A percentile compares a stretch with the other conserved stretches of the same genome.
Evolutionary conservation across 805 yeast genomes (phyloP).

Genomic region (Pichia rugopelliculosa): DNA sequence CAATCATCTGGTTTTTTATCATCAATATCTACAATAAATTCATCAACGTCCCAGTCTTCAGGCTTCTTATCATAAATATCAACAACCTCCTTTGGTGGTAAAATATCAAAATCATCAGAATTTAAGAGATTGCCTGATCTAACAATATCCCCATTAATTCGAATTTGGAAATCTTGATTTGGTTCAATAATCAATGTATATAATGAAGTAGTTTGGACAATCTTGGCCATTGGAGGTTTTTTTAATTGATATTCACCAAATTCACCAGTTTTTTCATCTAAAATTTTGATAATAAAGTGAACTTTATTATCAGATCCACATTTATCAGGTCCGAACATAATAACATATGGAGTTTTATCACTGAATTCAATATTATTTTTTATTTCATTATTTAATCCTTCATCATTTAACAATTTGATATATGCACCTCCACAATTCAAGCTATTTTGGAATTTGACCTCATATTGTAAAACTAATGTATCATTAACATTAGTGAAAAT

Average conservation of each 20-base stretch:
- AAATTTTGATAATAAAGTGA: constrained; percentile 63
- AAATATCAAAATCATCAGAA: constrained; percentile 47
- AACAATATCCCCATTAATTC: constrained; percentile 72
- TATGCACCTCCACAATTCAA: constrained; percentile 87
- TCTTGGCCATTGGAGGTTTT: constrained; percentile 56
- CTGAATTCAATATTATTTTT: constrained; percentile 36
- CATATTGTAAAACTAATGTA: constrained; percentile 81
- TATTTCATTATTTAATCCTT: constrained; percentile 28
- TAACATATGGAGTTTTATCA: constrained; percentile 64
- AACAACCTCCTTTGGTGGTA: constrained; percentile 57
- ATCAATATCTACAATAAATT: constrained; percentile 59
- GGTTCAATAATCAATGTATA: constrained; percentile 72
- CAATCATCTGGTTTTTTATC: constrained; percentile 73
- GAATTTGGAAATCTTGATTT: constrained; percentile 64
- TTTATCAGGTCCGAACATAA: constrained; percentile 93
- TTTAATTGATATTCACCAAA: constrained; percentile 63
- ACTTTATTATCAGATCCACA: constrained; percentile 79
- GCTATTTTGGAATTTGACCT: constrained; percentile 75
- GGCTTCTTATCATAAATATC: constrained; percentile 60
- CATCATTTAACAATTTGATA: constrained; percentile 56
- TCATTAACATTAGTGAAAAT: constrained; percentile 54
- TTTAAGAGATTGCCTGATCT: constrained; percentile 62
- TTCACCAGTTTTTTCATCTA: constrained; percentile 45
- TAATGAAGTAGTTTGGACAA: constrained; percentile 50
- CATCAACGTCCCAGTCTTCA: constrained; percentile 72